A percentile compares a stretch with the other conserved stretches of the same genome.
Evolutionary conservation across 352 stramenopile genomes (phyloP).

Genomic region (Plasmopara viticola): DNA sequence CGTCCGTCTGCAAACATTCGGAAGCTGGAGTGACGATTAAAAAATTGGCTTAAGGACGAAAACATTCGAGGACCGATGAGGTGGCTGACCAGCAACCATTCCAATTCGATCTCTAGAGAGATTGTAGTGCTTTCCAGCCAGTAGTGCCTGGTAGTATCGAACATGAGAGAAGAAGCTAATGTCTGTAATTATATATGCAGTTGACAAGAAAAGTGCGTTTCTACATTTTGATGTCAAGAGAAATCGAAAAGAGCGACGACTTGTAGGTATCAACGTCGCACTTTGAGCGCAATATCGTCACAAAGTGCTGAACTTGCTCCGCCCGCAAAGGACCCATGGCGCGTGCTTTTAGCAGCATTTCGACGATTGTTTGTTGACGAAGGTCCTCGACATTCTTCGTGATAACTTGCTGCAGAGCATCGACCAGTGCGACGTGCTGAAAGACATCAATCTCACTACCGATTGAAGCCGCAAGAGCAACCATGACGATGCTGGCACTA

Average conservation of each 20-base stretch:
- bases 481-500: conserved; percentile 28
- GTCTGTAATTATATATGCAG: background rate
- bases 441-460: conserved; percentile 28
- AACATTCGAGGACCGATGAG: conserved; percentile 3
- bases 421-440: conserved; percentile 26
- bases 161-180: background rate
- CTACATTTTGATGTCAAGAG: conserved; percentile 30
- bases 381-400: conserved; percentile 48
- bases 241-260: conserved; percentile 52
- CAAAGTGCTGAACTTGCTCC: conserved; percentile 25
- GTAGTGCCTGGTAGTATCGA: conserved; percentile 21
- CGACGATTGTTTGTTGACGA: conserved; percentile 48
- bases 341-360: conserved; percentile 44
- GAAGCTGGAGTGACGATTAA: conserved; percentile 21
- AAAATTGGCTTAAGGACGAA: conserved; percentile 3
- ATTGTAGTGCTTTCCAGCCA: conserved; percentile 21
- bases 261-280: conserved; percentile 36
- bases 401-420: conserved; percentile 40
- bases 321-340: conserved; percentile 17
- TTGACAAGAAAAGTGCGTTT: background rate
- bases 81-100: background rate
- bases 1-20: conserved; percentile 26
- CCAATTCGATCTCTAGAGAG: conserved; percentile 4
- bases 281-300: conserved; percentile 26
- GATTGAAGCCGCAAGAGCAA: conserved; percentile 10